These are phyloP conservation scores for Gracilaria caudata DNA, from an alignment of 23 red algal species.

Conservation along the genomic window DNA sequence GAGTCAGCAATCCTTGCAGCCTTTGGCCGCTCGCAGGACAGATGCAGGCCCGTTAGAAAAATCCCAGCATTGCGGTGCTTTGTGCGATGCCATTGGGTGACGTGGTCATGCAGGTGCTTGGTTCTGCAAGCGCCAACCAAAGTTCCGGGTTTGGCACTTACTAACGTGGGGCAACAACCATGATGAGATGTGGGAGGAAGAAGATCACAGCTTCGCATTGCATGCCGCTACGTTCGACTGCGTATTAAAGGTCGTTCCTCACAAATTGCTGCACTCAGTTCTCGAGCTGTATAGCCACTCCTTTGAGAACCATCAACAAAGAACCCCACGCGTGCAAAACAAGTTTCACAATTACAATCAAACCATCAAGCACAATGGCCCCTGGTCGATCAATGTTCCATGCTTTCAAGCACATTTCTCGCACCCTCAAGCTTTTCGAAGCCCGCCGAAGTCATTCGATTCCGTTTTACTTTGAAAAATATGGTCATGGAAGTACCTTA, in stretches of 20 bases:
- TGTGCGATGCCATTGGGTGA: neutral
- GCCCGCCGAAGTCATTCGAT: neutral
- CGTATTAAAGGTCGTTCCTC: neutral
- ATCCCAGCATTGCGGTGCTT: neutral
- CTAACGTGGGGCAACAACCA: neutral
- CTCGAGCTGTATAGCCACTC: neutral
- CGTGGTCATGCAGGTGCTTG: neutral
- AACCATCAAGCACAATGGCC: neutral
- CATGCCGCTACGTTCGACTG: neutral
- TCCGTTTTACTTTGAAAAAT: neutral
- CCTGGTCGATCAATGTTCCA: neutral
- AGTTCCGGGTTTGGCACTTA: neutral
- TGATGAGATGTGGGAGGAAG: neutral
- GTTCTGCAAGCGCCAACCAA: neutral
- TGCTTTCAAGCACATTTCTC: slow-evolving; percentile 1
- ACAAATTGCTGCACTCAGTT: neutral
- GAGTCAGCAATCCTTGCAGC: neutral
- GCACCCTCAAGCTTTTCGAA: neutral
- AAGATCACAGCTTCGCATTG: neutral
- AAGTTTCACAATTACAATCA: neutral
- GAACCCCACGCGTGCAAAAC: neutral
- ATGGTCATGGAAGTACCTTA: neutral
- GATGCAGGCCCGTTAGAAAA: neutral
- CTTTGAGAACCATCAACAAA: neutral
- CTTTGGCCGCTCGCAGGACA: too few species aligned